Base-by-base conservation (phyloP, 169 alveolate species). In the Cryptosporidium xiaoi region DNA sequence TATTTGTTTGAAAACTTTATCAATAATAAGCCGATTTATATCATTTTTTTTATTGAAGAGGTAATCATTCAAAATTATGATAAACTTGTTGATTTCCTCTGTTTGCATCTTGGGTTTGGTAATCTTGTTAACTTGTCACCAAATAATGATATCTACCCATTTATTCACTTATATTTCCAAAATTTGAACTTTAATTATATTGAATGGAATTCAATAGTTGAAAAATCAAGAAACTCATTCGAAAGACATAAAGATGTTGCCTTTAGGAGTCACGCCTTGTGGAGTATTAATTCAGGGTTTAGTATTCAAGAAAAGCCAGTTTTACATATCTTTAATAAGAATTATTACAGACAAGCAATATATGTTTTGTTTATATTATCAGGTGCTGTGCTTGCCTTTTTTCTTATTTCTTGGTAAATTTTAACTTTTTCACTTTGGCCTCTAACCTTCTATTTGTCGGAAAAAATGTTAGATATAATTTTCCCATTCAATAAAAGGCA, bases 131-230 rank as follows among this genome's bases (percentile, higher is more conserved):
- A 34, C 10, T 13, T 15, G 8, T 4, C 18, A 3, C 1, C 40
- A 34, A 31, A 58, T n/a, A n/a, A 60, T 60, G 87, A 77, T 33
- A 60, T 77, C 5, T 77, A 77, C 27, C 87, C 87, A 29, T 60
- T 60, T 27, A 40, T 77, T 36, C 87, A 77, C n/a, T 62, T 62
- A 7, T 77, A 36, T 62, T 77, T 77, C 46, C 87, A 77, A 60
- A 77, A 44, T 60, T 46, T 77, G 62, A 71, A 77, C 20, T 20
- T 77, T 24, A 40, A 53, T 24, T 24, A 27, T 20, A 24, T 60
- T 7, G 8, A 20, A 12, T 77, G 87, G 87, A 50, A 77, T 12
- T 29, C 29, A 44, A 56, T 77, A 18, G 44, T 60, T 33, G 34
- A 12, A 3, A 60, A 27, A 29, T 56, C 87, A 1, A 29, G 12